Base-by-base conservation (phyloP, 2,329 filamentous ascomycete species). In the Pseudocercospora macadamiae region DNA sequence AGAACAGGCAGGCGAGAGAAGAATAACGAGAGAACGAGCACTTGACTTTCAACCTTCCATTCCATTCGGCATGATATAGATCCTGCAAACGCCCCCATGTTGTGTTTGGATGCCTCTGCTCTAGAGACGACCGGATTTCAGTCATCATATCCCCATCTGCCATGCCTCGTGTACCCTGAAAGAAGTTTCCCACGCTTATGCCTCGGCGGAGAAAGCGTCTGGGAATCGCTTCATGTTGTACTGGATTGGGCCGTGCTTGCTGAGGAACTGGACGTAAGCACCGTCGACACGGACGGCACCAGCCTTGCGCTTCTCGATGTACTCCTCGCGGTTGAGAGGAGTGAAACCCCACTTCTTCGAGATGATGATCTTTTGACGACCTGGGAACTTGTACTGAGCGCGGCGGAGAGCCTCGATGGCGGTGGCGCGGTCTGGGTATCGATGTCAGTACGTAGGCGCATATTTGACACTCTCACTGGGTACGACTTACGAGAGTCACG, bases 281-380 rank as follows among this genome's bases (percentile, higher is more conserved):
- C 95, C 95, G 75, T 99, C 95, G 73, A 96, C 89, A 86, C 93
- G 91, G 83, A 99, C 89, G 78, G 87, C 89, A 78, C 95, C 95
- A 75, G 89, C 89, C 77, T 91, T 86, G 87, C 96, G 96, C 85
- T 93, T 90, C 81, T 92, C 87, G 77, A 96, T 84, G 85, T 97
- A 99, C 81, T 99, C 95, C 73, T 97, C 95, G 74, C 95, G 93
- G 76, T 91, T 89, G 75, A 99, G 91, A 77, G 93, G 93, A 66
- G 95, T 99, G 90, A 99, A 99, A 73, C 95, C 95, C 95, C 95
- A 99, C 89, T 99, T 99, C 92, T 97, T 99, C 86, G 90, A 96
- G 83, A 97, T 89, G 76, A 99, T 97, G 85, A 99, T 97, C 92
- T 99, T 99, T 88, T 99, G 95, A 83, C 95, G 93, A 81, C 95